These are phyloP conservation scores for Podila verticillata DNA, from an alignment of 192 early-diverging fungal genomes.

Conservation along the genomic window DNA sequence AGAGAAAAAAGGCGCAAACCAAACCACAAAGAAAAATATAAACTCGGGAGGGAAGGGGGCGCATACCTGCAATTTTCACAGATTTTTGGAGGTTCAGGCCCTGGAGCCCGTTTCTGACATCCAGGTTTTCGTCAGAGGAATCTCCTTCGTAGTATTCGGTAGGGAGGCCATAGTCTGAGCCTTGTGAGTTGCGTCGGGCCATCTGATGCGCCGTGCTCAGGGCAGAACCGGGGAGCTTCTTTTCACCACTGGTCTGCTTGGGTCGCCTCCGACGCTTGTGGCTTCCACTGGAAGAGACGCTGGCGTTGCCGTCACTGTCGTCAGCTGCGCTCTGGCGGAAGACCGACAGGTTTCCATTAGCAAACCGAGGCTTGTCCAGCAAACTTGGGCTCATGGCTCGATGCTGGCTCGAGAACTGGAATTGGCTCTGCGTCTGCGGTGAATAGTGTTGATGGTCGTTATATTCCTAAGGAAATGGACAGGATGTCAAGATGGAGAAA, in stretches of 20 bases:
- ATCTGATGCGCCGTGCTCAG: conserved; percentile 25
- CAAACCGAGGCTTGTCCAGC: conserved; percentile 39
- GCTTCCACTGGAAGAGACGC: conserved; percentile 46
- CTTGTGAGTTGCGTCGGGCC: conserved; percentile 30
- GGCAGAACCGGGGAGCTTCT: conserved; percentile 27
- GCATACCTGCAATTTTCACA: conserved; percentile 26
- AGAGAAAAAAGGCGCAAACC: too few relatives aligned
- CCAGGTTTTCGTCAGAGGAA: conserved; percentile 28
- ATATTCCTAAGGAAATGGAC: not conserved
- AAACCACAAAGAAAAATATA: too few relatives aligned
- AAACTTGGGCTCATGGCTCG: conserved; percentile 40
- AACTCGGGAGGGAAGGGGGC: not conserved
- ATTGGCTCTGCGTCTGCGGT: not conserved
- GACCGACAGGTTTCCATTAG: conserved; percentile 35
- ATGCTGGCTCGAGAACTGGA: conserved; percentile 7
- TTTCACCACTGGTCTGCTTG: conserved; percentile 27
- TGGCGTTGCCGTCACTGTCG: conserved; percentile 49
- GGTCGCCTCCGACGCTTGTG: conserved; percentile 43
- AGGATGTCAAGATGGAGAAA: too few relatives aligned
- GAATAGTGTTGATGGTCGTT: not conserved
- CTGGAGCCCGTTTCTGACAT: conserved; percentile 42
- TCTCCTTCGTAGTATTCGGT: conserved; percentile 35
- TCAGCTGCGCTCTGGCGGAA: conserved; percentile 46
- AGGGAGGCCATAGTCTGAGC: conserved; percentile 22
- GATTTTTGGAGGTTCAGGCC: conserved; percentile 42